Percentiles rank a stretch among this genome's conserved stretches.
phyloP scores from a whole-genome alignment of 2,329 filamentous ascomycete genomes.

The Calonectria pauciramosa region DNA sequence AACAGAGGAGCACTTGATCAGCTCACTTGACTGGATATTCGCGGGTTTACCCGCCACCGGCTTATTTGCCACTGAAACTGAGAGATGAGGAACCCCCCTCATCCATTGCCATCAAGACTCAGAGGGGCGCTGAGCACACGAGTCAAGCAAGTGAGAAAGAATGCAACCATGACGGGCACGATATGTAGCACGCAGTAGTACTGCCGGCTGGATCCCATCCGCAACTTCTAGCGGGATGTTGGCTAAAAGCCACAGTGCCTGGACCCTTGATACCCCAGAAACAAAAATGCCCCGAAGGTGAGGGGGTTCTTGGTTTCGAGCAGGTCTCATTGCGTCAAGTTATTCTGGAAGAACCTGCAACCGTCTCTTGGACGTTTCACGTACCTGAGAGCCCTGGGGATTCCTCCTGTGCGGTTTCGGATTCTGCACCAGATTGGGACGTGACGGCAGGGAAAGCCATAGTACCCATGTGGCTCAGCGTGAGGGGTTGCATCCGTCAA shows the following conservation, averaged over 20 bases:
- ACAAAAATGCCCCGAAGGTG: conserved; percentile 29
- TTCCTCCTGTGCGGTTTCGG: conserved; percentile 37
- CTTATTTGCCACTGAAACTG: conserved; percentile 19
- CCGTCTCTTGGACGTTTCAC: conserved; percentile 40
- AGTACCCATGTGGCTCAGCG: not conserved
- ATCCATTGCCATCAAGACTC: conserved; percentile 18
- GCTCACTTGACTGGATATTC: not conserved
- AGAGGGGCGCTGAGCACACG: conserved; percentile 33
- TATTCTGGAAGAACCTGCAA: conserved; percentile 45
- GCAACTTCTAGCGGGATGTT: conserved; percentile 35
- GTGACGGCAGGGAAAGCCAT: conserved; percentile 3
- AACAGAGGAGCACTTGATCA: not conserved
- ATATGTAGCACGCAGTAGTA: conserved; percentile 12
- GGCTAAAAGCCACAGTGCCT: conserved; percentile 20
- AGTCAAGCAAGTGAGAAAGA: conserved; percentile 33
- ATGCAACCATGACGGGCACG: conserved; percentile 23
- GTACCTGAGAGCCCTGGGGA: conserved; percentile 36
- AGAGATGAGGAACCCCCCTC: not conserved
- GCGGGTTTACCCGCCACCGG: conserved; percentile 9
- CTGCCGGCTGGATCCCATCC: conserved; percentile 31
- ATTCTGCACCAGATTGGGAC: conserved; percentile 32
- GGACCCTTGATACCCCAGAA: conserved; percentile 40
- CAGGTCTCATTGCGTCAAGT: conserved; percentile 35
- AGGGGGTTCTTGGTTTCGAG: conserved; percentile 25
- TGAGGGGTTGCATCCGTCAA: not conserved